A percentile compares a stretch with the other conserved stretches of the same genome.
phyloP scores from a whole-genome alignment of 768 basidiomycete genomes.

The Podaxis sp. region DNA sequence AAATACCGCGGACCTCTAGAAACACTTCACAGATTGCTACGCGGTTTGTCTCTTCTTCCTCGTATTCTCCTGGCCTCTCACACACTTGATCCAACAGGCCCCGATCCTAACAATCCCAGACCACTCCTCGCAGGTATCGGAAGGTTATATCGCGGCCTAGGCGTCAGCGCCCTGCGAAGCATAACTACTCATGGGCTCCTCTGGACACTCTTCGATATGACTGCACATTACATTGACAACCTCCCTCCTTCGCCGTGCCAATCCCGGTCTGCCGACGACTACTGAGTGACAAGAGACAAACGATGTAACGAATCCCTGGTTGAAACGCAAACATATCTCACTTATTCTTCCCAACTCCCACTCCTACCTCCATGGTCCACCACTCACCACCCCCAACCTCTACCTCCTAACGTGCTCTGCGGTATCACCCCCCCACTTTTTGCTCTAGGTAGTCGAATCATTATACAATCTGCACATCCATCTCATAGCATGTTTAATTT shows the following conservation, averaged over 20 bases:
- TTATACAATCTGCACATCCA: constrained; percentile 5
- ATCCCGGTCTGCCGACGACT: background rate
- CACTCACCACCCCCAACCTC: background rate
- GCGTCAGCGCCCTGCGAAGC: constrained; percentile 89
- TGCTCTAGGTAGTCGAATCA: background rate
- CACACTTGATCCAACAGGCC: constrained; percentile 43
- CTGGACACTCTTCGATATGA: constrained; percentile 91
- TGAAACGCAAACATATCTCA: background rate
- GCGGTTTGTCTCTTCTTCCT: constrained; percentile 49
- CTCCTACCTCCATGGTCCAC: background rate
- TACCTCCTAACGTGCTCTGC: background rate
- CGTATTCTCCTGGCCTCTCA: constrained; percentile 2
- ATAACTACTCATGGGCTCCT: constrained; percentile 92
- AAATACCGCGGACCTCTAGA: constrained; percentile 67
- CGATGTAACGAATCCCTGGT: background rate
- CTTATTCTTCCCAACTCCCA: background rate
- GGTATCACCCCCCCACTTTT: background rate
- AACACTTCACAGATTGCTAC: constrained; percentile 76
- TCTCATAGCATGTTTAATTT: constrained; percentile 11
- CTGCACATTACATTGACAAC: constrained; percentile 70
- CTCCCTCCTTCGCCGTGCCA: constrained; percentile 20
- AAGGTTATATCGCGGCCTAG: constrained; percentile 90
- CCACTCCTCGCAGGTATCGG: constrained; percentile 74
- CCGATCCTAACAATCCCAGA: constrained; percentile 77
- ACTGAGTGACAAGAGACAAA: background rate